phyloP scores from a whole-genome alignment of 1,139 yeast genomes.

The Barnettozyma hawaiiensis region DNA sequence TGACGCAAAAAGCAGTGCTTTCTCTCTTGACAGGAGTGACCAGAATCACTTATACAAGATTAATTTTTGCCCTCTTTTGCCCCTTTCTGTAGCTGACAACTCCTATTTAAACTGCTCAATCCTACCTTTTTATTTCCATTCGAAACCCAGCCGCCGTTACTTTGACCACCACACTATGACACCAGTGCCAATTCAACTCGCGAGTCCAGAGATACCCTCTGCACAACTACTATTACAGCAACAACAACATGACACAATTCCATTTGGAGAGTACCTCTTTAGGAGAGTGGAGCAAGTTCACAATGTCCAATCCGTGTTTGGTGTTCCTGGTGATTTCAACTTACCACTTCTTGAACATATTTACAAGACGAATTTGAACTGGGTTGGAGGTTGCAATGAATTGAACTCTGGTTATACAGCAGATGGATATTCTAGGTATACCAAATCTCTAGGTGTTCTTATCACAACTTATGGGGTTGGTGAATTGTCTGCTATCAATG shows the following conservation, averaged over 20 bases:
- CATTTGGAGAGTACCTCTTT: constrained; percentile 47
- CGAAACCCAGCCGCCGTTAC: no score
- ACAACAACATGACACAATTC: constrained; percentile 17
- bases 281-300: constrained; percentile 41
- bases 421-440: constrained; percentile 63
- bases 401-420: constrained; percentile 56
- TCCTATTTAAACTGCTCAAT: background rate
- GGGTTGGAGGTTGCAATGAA: constrained; percentile 54
- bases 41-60: background rate
- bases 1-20: constrained; percentile 8
- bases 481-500: constrained; percentile 63
- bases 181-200: constrained; percentile 1
- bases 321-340: constrained; percentile 56
- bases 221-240: no score
- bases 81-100: background rate
- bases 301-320: constrained; percentile 34
- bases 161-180: constrained; percentile 2
- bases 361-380: constrained; percentile 37
- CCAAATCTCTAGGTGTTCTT: constrained; percentile 50
- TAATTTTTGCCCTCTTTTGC: background rate
- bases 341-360: constrained; percentile 50
- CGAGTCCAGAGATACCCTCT: background rate
- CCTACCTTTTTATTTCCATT: background rate
- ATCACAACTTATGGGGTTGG: constrained; percentile 73
- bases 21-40: constrained; percentile 6